Evolutionary conservation across 441 rosid species (phyloP).

Genomic region (Populus hybrid): DNA sequence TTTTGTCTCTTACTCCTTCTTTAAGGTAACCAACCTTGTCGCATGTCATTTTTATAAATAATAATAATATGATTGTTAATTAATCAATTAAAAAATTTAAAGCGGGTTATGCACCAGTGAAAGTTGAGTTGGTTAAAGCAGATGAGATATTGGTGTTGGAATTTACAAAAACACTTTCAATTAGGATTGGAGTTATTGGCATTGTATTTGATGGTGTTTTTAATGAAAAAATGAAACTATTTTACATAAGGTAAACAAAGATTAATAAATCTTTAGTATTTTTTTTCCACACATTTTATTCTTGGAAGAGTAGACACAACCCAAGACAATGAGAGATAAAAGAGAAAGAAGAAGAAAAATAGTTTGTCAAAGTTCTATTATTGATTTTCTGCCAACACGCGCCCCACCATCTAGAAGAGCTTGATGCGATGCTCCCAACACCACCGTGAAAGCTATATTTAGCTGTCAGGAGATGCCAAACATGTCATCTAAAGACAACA

Average conservation of each 20-base stretch:
- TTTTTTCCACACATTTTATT: neutral
- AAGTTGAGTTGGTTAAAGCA: constrained; percentile 43
- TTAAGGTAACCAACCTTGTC: constrained; percentile 40
- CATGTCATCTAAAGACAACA: no score
- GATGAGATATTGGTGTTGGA: constrained; percentile 82
- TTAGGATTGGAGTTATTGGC: constrained; percentile 56
- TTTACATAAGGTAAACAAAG: constrained; percentile 66
- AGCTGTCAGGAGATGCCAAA: no score
- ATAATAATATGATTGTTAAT: neutral
- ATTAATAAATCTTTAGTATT: constrained; percentile 14
- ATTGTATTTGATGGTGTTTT: constrained; percentile 57
- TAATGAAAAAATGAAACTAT: constrained; percentile 83
- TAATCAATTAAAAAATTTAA: neutral
- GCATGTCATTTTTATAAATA: neutral
- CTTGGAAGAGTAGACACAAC: no score
- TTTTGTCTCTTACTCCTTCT: constrained; percentile 56
- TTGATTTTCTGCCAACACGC: no score
- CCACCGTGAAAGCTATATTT: no score
- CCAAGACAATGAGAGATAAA: no score
- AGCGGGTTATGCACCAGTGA: constrained; percentile 51
- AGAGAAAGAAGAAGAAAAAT: no score
- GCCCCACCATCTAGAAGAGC: no score
- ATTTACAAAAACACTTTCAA: constrained; percentile 50
- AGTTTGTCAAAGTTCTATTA: no score
- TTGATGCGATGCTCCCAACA: no score